Base-by-base conservation (phyloP, 2,329 filamentous ascomycete species). In the Penicillium brasilianum region DNA sequence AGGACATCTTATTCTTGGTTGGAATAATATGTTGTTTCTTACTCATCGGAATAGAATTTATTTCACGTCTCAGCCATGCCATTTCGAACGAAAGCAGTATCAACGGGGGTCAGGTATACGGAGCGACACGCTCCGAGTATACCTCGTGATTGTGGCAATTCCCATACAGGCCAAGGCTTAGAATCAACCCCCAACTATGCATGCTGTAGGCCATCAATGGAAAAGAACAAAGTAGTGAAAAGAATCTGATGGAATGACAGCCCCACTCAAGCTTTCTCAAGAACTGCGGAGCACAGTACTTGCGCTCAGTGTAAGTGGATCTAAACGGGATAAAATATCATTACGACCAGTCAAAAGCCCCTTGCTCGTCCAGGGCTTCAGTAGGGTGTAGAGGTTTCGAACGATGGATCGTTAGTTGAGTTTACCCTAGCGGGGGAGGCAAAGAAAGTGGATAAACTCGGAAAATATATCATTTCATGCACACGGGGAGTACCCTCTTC, bases 351-450 rank as follows among this genome's bases (percentile, higher is more conserved):
- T 59, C 52, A 59, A 20, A 54, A 37, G 50, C 32, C 32, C 32
- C 18, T 3, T 13, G 14, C 20, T 39, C 2, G 32, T 22, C n/a
- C 18, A 30, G 25, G 34, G 10, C 13, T 49, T 7, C 30, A 49
- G 13, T 16, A 49, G n/a, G n/a, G 39, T 13, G 28, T 16, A 34
- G 28, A 39, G 16, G 13, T 25, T 39, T 37, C 22, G 51, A 16
- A 18, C 7, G 16, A 44, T 37, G 37, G 28, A 36, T 16, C 14
- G 34, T 20, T 56, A 10, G 52, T 60, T 53, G 54, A 60, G 60
- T 41, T 51, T 60, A 60, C 58, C 48, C 3, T 20, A 57, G 62
- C 62, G 62, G 60, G 62, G 62, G 57, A 60, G 57, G 60, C 62
- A 53, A 53, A 59, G 56, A 28, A 37, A 39, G 32, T 57, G 51